Conservation (phyloP, 2,329 filamentous ascomycete genomes). For the Thermomyces lanuginosus region DNA sequence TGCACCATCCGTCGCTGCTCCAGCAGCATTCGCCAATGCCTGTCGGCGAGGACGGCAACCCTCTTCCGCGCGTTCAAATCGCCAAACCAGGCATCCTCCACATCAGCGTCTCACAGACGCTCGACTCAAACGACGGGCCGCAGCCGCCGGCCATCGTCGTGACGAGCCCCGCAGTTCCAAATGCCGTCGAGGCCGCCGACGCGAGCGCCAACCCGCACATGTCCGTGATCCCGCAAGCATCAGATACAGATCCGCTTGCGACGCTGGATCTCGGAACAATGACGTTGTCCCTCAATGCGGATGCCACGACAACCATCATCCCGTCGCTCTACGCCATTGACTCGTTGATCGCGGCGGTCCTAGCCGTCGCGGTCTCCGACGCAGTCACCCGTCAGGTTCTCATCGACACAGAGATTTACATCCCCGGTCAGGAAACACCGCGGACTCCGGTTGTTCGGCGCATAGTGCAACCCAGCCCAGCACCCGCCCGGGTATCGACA, state of each 20-base stretch:
- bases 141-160: constrained; percentile 20
- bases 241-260: constrained; percentile 24
- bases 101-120: constrained; percentile 24
- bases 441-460: constrained; percentile 4
- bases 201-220: constrained; percentile 19
- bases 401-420: constrained; percentile 19
- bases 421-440: constrained; percentile 8
- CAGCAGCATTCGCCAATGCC: constrained; percentile 15
- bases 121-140: constrained; percentile 10
- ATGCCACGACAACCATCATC: constrained; percentile 24
- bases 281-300: constrained; percentile 25
- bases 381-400: constrained; percentile 24
- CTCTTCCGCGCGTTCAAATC: constrained; percentile 17
- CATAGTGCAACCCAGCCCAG: too few relatives aligned
- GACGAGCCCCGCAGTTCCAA: constrained; percentile 22
- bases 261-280: constrained; percentile 28
- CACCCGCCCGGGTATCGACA: constrained; percentile 4
- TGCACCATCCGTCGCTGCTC: constrained; percentile 29
- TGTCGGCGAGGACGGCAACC: constrained; percentile 20
- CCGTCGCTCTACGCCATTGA: constrained; percentile 34
- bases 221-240: constrained; percentile 25
- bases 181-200: constrained; percentile 18
- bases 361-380: constrained; percentile 31
- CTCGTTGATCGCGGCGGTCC: constrained; percentile 29
- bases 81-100: constrained; percentile 22